These are phyloP conservation scores for Amaranthus hypochondriacus DNA, from an alignment of 148 eudicot genomes.

Conservation along the genomic window DNA sequence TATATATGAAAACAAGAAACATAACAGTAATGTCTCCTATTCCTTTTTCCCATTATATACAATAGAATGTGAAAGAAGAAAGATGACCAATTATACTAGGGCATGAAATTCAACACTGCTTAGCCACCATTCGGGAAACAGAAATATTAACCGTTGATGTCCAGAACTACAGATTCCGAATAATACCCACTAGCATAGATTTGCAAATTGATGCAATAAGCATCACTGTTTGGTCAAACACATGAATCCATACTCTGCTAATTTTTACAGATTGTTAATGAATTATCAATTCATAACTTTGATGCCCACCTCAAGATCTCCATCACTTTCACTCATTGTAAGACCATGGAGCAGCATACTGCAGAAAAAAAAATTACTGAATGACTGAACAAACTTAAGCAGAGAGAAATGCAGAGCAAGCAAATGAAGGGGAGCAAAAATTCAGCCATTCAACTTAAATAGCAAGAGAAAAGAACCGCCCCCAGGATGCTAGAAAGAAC, in stretches of 20 bases:
- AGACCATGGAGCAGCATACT: constrained; percentile 94
- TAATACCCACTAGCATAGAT: not conserved
- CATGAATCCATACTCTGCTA: not conserved
- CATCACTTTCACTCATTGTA: constrained; percentile 69
- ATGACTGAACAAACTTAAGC: constrained; percentile 16
- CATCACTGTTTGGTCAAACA: not conserved
- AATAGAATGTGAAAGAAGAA: not conserved
- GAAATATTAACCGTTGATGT: not conserved
- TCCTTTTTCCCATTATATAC: not conserved
- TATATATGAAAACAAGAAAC: not conserved
- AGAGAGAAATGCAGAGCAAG: not conserved
- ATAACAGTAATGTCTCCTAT: not conserved
- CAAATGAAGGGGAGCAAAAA: not conserved
- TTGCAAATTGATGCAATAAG: not conserved
- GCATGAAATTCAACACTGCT: not conserved
- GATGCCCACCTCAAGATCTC: constrained; percentile 81
- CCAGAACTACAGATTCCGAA: not conserved
- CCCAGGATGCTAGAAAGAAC: constrained; percentile 33
- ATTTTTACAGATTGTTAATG: constrained; percentile 1
- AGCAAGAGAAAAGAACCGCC: constrained; percentile 12
- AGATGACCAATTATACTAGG: not conserved
- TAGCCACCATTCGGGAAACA: not conserved
- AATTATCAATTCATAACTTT: not conserved
- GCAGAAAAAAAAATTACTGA: constrained; percentile 29
- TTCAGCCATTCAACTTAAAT: not conserved